These are phyloP conservation scores for Fusarium anthophilum DNA, from an alignment of 2,329 filamentous ascomycete species.

Conservation along the genomic window DNA sequence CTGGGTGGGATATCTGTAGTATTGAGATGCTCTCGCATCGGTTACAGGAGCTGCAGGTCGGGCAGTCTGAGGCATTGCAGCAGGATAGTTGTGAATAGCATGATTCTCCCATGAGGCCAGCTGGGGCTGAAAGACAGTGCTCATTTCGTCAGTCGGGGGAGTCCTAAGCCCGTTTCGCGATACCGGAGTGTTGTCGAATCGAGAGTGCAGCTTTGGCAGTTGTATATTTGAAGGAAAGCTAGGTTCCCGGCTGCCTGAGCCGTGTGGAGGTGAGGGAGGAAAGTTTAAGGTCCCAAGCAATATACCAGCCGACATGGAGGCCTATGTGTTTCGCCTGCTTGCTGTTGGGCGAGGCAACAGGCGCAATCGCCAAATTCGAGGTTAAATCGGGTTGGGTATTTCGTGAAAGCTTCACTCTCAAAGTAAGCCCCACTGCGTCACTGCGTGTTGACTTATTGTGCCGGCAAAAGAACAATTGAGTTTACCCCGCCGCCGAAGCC, in stretches of 20 bases:
- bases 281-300: slow-evolving; percentile 34
- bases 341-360: neutral
- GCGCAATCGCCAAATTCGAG: neutral
- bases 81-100: slow-evolving; percentile 53
- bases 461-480: slow-evolving; percentile 20
- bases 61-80: slow-evolving; percentile 46
- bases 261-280: slow-evolving; percentile 36
- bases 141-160: slow-evolving; percentile 64
- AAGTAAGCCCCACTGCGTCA: slow-evolving; percentile 6
- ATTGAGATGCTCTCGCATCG: slow-evolving; percentile 47
- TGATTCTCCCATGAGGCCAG: slow-evolving; percentile 59
- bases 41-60: slow-evolving; percentile 46
- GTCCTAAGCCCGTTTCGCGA: slow-evolving; percentile 57
- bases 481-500: neutral
- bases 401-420: slow-evolving; percentile 9
- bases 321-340: slow-evolving; percentile 3
- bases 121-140: slow-evolving; percentile 60
- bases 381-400: neutral
- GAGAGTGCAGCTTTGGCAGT: slow-evolving; percentile 38
- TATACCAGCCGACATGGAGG: slow-evolving; percentile 45
- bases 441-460: slow-evolving; percentile 1
- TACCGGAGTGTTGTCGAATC: slow-evolving; percentile 27
- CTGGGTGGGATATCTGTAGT: slow-evolving; percentile 46
- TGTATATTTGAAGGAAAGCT: slow-evolving; percentile 25
- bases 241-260: slow-evolving; percentile 30